These are phyloP conservation scores for Diaporthe ilicicola DNA, from an alignment of 2,329 filamentous ascomycete genomes.

Conservation along the genomic window DNA sequence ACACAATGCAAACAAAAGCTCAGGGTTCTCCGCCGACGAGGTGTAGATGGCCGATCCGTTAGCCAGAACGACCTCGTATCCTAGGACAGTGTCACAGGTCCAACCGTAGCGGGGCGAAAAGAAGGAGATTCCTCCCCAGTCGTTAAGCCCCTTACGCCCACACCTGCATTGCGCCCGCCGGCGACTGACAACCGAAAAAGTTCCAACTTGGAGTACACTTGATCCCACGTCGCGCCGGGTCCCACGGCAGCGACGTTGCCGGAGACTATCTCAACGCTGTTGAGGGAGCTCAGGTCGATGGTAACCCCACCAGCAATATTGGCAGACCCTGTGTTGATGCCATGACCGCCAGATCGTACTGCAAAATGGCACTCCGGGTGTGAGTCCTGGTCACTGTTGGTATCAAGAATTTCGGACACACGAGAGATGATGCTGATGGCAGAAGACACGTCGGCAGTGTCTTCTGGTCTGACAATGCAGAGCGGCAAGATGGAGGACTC, in stretches of 20 bases:
- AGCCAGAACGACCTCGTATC: constrained; percentile 38
- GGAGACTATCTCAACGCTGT: constrained; percentile 34
- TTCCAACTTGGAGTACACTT: constrained; percentile 40
- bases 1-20: constrained; percentile 42
- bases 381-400: too few species aligned
- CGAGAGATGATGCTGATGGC: too few species aligned
- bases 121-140: constrained; percentile 45
- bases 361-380: too few species aligned
- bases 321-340: background rate
- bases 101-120: constrained; percentile 27
- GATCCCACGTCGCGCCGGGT: constrained; percentile 41
- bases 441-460: too few species aligned
- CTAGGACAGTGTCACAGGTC: constrained; percentile 1
- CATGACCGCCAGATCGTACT: constrained; percentile 10
- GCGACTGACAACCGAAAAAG: constrained; percentile 37
- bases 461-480: too few species aligned
- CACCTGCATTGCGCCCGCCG: constrained; percentile 40
- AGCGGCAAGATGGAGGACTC: too few species aligned
- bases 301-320: background rate
- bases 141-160: constrained; percentile 41
- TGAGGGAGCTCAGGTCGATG: background rate
- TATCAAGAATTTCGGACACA: too few species aligned
- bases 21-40: constrained; percentile 35
- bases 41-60: constrained; percentile 38
- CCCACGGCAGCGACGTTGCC: constrained; percentile 42